A percentile compares a stretch with the other conserved stretches of the same genome.
Evolutionary conservation across 2,329 filamentous ascomycete species (phyloP).

Genomic region (Colletotrichum incanum): DNA sequence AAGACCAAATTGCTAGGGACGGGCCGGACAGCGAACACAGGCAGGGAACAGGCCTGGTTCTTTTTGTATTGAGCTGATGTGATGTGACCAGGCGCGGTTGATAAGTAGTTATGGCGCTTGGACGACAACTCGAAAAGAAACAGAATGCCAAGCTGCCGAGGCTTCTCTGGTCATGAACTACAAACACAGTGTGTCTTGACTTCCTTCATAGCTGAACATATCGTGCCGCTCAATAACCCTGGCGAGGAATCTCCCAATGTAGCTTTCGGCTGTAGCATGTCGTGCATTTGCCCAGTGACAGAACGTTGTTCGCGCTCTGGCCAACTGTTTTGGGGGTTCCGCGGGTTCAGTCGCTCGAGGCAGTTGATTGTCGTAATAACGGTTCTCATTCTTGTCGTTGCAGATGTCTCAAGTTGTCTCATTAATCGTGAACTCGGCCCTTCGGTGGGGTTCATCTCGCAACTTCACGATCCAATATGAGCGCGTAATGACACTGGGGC

Average conservation of each 20-base stretch:
- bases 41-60: conserved; percentile 40
- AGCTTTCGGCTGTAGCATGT: conserved; percentile 16
- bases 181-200: background rate
- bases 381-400: conserved; percentile 16
- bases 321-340: background rate
- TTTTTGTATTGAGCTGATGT: conserved; percentile 5
- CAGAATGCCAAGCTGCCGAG: conserved; percentile 1
- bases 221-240: background rate
- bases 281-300: conserved; percentile 2
- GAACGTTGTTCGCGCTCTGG: background rate
- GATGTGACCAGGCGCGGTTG: conserved; percentile 11
- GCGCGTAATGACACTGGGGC: conserved; percentile 4
- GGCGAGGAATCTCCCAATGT: conserved; percentile 1
- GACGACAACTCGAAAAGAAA: background rate
- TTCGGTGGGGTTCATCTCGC: conserved; percentile 39
- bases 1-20: conserved; percentile 41
- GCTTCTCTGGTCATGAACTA: background rate
- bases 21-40: conserved; percentile 42
- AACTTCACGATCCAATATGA: conserved; percentile 20
- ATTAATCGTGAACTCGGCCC: conserved; percentile 24
- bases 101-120: conserved; percentile 10
- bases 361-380: conserved; percentile 29
- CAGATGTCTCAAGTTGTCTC: conserved; percentile 39
- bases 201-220: background rate
- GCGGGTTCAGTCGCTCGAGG: conserved; percentile 9